These are phyloP conservation scores for Geotrichum europaeum DNA, from an alignment of 1,139 yeast genomes.

Conservation along the genomic window DNA sequence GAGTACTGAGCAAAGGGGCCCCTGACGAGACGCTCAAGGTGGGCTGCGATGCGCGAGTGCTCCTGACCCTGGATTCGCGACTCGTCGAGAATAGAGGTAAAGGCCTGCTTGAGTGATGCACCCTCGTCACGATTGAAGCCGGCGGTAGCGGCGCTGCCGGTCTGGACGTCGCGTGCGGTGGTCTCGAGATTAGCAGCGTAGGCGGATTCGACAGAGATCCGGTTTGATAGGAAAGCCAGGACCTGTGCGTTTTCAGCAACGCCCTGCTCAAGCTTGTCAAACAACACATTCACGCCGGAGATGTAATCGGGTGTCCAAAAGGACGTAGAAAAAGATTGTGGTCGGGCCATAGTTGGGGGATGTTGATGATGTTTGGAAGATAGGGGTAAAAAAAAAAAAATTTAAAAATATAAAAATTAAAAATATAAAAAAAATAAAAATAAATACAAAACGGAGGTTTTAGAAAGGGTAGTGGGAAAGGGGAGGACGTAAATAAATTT, in stretches of 20 bases:
- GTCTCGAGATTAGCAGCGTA: constrained; percentile 49
- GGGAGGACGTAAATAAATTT: not conserved
- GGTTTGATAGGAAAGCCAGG: constrained; percentile 49
- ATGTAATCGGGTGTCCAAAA: constrained; percentile 75
- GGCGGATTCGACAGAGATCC: constrained; percentile 59
- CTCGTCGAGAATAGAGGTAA: constrained; percentile 44
- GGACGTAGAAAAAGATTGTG: constrained; percentile 19
- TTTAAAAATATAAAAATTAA: not conserved
- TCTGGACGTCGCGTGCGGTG: not conserved
- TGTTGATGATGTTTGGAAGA: not conserved
- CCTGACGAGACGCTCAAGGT: constrained; percentile 53
- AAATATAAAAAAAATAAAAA: not conserved
- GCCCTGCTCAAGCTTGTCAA: constrained; percentile 59
- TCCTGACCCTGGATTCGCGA: constrained; percentile 56
- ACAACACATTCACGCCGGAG: constrained; percentile 51
- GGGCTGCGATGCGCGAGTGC: constrained; percentile 58
- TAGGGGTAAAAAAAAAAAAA: not conserved
- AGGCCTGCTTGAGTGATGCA: constrained; percentile 48
- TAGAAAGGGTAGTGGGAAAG: not conserved
- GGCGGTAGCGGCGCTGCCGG: constrained; percentile 5
- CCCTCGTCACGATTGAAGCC: constrained; percentile 41
- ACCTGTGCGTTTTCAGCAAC: constrained; percentile 64
- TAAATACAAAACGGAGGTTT: not conserved
- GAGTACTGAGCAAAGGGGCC: constrained; percentile 72
- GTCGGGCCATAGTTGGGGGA: constrained; percentile 1